Evolutionary conservation across 2,329 filamentous ascomycete species (phyloP).

Genomic region (Aspergillus luchuensis): DNA sequence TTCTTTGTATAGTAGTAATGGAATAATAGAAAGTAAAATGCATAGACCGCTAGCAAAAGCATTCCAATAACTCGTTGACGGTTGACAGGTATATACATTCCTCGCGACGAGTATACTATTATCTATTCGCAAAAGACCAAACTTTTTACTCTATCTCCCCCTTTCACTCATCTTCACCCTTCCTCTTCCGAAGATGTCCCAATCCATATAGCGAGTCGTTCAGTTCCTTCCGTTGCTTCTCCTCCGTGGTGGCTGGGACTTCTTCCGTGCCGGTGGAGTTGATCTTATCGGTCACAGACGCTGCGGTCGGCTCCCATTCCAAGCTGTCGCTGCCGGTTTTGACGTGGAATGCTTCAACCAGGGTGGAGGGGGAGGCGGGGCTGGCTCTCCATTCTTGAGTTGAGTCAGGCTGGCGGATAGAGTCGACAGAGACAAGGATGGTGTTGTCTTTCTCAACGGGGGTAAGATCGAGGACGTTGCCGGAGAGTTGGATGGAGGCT

Average conservation of each 20-base stretch:
- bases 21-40: neutral
- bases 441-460: constrained; percentile 30
- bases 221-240: constrained; percentile 36
- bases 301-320: constrained; percentile 28
- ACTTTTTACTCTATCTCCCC: neutral
- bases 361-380: constrained; percentile 20
- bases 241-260: constrained; percentile 27
- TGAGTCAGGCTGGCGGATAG: constrained; percentile 54
- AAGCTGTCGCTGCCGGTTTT: constrained; percentile 24
- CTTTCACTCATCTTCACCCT: constrained; percentile 28
- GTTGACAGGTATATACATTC: constrained; percentile 2
- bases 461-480: constrained; percentile 66
- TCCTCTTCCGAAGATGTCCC: constrained; percentile 44
- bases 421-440: constrained; percentile 57
- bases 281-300: constrained; percentile 27
- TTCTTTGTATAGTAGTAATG: neutral
- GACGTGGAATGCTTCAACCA: constrained; percentile 36
- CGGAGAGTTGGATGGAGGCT: constrained; percentile 58
- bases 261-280: constrained; percentile 35
- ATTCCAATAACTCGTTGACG: neutral
- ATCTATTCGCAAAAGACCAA: neutral
- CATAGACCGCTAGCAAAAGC: neutral
- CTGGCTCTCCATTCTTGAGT: constrained; percentile 42
- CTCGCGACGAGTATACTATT: neutral
- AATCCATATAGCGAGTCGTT: constrained; percentile 43